Conservation (phyloP, 2,329 filamentous ascomycete species). For the Fusarium brevicatenulatum region DNA sequence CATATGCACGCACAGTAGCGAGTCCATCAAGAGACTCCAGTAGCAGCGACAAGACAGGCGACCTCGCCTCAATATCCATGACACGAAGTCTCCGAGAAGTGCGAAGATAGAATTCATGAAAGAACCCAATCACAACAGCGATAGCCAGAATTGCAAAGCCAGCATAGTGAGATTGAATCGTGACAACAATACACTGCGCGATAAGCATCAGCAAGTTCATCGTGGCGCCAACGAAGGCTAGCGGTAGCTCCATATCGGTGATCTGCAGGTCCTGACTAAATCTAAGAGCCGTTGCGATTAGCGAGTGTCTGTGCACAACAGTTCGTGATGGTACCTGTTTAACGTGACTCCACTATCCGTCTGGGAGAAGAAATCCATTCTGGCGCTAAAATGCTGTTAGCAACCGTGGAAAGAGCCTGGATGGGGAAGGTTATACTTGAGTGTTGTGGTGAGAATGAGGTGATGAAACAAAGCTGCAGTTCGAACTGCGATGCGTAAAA, state of each 20-base stretch:
- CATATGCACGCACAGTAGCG: neutral
- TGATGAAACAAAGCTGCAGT: neutral
- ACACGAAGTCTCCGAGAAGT: neutral
- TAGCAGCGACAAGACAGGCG: neutral
- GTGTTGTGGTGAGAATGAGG: neutral
- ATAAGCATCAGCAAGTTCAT: conserved; percentile 1
- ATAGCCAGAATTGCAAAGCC: neutral
- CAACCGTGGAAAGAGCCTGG: fast-evolving
- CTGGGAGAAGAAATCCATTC: neutral
- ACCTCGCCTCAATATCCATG: neutral
- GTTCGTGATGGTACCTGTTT: neutral
- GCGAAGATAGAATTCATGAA: neutral
- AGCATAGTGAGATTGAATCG: neutral
- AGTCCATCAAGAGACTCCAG: neutral
- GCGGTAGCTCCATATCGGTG: neutral
- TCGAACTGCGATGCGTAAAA: neutral
- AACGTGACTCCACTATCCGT: neutral
- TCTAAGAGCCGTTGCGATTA: neutral
- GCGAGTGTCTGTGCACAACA: neutral
- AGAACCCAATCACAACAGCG: neutral
- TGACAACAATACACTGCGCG: neutral
- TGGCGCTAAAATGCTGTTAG: neutral
- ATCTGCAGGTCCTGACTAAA: conserved; percentile 5
- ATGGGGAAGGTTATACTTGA: neutral
- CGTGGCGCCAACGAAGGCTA: neutral